Base-by-base conservation (phyloP, 345 rosid species). In the Arabis alpina region DNA sequence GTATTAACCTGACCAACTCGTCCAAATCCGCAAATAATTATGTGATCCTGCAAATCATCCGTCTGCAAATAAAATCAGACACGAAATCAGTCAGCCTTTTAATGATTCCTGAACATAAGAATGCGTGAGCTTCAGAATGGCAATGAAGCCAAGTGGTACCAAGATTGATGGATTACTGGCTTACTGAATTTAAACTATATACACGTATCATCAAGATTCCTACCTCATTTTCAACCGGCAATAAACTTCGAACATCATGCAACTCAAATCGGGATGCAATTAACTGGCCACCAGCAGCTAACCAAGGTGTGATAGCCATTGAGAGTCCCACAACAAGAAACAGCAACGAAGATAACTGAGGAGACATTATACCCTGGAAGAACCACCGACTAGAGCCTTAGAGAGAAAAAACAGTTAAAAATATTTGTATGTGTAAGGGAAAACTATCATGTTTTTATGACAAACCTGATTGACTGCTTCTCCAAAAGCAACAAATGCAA, bases 201-300 rank as follows among this genome's bases (percentile, higher is more conserved):
- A 43, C 13, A 66, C 3, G n/a, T 16, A 64, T 13, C 55, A 45
- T 61, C 42, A 60, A 8, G 66, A 59, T 70, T 68, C 68, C 82
- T 75, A 90, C 98, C 98, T 93, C 98, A 77, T 91, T 93, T 80
- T 93, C 98, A 77, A 75, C 98, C 3, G 98, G 98, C 75, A 91
- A 74, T 61, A 93, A 81, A 80, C 98, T 93, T 68, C 98, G 77
- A 73, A 93, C 98, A 76, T 93, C 98, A 51, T 89, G 97, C 82
- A 79, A 84, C 82, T 93, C 97, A 85, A 91, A 93, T 15, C 96
- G 92, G 54, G 98, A 91, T 62, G 98, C 98, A 76, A 93, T 81
- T 70, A 93, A 77, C 77, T 93, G 98, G 67, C 98, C 97, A 60
- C 98, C 98, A 80, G 97, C 97, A 76, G 98, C 98, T 61, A 93